These are phyloP conservation scores for Gossypium herbaceum DNA, from an alignment of 345 rosid genomes.

Conservation along the genomic window DNA sequence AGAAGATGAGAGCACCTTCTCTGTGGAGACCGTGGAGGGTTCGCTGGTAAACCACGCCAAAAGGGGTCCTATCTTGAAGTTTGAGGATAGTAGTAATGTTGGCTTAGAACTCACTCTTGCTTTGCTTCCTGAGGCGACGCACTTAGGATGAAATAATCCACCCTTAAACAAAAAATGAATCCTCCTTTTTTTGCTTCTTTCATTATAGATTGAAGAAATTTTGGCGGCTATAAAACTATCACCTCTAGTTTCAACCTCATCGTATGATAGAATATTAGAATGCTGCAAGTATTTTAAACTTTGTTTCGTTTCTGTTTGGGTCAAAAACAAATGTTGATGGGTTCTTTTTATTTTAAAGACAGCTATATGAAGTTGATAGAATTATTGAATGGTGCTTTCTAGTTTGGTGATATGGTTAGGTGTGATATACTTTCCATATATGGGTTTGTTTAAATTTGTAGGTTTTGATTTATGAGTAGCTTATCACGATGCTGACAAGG, in stretches of 20 bases:
- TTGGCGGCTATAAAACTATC: background rate
- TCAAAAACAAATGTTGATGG: background rate
- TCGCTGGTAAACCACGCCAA: background rate
- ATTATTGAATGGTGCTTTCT: background rate
- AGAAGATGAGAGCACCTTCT: slow-evolving; percentile 54
- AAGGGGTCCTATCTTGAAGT: background rate
- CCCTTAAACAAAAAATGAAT: background rate
- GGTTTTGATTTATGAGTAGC: background rate
- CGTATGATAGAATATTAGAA: background rate
- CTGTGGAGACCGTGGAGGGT: slow-evolving; percentile 41
- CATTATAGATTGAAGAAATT: background rate
- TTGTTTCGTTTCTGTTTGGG: background rate
- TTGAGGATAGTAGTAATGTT: background rate
- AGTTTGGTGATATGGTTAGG: background rate
- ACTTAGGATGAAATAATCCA: background rate
- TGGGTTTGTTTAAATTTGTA: background rate
- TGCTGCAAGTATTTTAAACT: background rate
- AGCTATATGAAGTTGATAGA: background rate
- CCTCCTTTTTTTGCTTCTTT: background rate
- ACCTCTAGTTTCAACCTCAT: background rate
- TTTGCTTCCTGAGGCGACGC: background rate
- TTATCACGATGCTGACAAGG: background rate
- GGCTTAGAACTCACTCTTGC: slow-evolving; percentile 8
- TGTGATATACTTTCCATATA: background rate
- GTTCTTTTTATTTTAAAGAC: background rate